Evolutionary conservation across 177 flowering plant genomes (phyloP).

Genomic region (Telopea speciosissima): DNA sequence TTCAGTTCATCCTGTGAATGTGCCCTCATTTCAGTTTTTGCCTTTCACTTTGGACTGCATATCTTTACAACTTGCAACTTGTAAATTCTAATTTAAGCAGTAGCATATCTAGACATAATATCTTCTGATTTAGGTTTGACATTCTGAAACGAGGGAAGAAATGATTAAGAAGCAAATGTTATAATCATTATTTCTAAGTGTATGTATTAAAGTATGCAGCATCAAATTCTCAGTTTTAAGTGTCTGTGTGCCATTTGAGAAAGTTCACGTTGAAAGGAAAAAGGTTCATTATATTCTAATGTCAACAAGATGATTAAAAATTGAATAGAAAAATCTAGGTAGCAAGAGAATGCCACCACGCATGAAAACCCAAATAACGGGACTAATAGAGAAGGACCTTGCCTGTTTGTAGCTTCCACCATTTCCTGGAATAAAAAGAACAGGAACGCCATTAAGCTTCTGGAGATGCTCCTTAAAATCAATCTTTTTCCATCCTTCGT

Average conservation of each 20-base stretch:
- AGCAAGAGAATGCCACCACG: not conserved
- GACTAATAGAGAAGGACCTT: slow-evolving; percentile 12
- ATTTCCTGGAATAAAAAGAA: slow-evolving; percentile 94
- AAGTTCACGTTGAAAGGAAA: not conserved
- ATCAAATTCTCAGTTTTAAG: not conserved
- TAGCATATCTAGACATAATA: not conserved
- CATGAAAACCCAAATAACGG: not conserved
- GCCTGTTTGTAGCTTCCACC: slow-evolving; percentile 99
- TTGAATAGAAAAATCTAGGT: not conserved
- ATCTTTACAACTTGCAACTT: not conserved
- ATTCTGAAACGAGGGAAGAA: not conserved
- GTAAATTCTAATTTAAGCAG: not conserved
- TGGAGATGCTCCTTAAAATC: slow-evolving; percentile 74
- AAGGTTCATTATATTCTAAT: not conserved
- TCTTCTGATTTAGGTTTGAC: not conserved
- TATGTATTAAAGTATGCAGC: not conserved
- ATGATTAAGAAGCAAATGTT: no score
- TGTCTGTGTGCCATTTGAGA: not conserved
- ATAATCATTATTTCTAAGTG: not conserved
- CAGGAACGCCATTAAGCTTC: slow-evolving; percentile 79
- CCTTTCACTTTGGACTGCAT: no score
- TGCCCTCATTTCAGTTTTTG: no score
- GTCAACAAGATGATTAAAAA: not conserved
- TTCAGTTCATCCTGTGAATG: no score
- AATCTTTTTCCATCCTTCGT: slow-evolving; percentile 96